These are phyloP conservation scores for Penicillium riverlandense DNA, from an alignment of 495 filamentous ascomycete genomes.

Conservation along the genomic window DNA sequence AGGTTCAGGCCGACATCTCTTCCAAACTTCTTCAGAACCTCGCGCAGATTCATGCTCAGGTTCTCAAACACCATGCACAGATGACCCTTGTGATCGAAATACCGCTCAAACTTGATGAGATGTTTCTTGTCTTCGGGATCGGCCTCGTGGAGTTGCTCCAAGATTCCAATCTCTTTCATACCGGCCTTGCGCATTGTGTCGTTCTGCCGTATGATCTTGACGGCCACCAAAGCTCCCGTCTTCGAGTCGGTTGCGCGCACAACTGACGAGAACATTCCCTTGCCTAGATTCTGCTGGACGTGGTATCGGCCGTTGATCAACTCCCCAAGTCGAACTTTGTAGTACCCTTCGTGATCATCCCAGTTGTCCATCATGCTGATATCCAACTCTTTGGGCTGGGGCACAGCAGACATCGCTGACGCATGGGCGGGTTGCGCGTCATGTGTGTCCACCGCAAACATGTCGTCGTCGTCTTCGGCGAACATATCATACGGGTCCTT, in stretches of 20 bases:
- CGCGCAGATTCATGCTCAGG: constrained; percentile 82
- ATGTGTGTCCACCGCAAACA: constrained; percentile 65
- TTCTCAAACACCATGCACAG: constrained; percentile 97
- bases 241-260: constrained; percentile 78
- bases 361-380: constrained; percentile 86
- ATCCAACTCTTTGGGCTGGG: constrained; percentile 59
- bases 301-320: constrained; percentile 82
- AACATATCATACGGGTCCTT: constrained; percentile 90
- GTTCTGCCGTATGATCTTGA: constrained; percentile 93
- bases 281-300: constrained; percentile 79
- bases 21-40: constrained; percentile 96
- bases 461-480: constrained; percentile 82
- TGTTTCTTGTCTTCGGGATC: constrained; percentile 92
- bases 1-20: constrained; percentile 86
- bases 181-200: constrained; percentile 89
- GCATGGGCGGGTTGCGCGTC: constrained; percentile 33
- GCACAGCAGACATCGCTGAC: constrained; percentile 41
- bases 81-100: constrained; percentile 92
- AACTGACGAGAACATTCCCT: constrained; percentile 95
- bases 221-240: constrained; percentile 65
- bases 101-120: constrained; percentile 74
- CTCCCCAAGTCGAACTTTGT: constrained; percentile 85
- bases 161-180: constrained; percentile 88
- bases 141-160: constrained; percentile 71
- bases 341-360: constrained; percentile 92